phyloP scores from a whole-genome alignment of 768 basidiomycete genomes.

The Serendipita vermifera region DNA sequence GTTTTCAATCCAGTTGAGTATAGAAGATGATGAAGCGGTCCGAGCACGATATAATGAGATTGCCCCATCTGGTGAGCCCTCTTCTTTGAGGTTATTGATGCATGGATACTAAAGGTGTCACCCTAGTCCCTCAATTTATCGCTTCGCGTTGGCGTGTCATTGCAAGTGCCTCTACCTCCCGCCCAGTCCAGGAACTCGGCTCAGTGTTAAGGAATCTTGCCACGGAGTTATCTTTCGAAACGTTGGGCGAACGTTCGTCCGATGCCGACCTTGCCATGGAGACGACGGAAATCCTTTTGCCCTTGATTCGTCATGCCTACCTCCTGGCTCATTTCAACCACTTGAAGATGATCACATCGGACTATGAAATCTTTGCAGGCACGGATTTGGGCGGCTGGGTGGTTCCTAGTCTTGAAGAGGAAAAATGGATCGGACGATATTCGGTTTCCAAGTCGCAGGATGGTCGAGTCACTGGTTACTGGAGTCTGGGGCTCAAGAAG shows the following conservation, averaged over 20 bases:
- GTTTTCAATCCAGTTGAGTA: neutral
- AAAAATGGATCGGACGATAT: neutral
- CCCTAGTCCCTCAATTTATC: conserved; percentile 2
- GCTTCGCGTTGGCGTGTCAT: conserved; percentile 1
- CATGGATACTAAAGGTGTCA: neutral
- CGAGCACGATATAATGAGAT: neutral
- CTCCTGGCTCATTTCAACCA: neutral
- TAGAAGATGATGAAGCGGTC: neutral
- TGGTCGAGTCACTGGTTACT: neutral
- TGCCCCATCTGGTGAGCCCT: neutral
- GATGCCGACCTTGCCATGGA: neutral
- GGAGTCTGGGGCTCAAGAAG: neutral
- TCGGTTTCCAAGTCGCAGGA: neutral
- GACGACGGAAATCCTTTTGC: neutral
- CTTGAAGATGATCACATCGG: neutral
- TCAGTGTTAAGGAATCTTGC: too few relatives aligned
- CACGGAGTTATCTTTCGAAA: too few relatives aligned
- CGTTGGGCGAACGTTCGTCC: too few relatives aligned
- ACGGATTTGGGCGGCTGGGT: neutral
- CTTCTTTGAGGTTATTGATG: neutral
- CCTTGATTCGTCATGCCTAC: neutral
- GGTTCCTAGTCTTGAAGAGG: neutral
- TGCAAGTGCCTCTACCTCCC: conserved; percentile 4
- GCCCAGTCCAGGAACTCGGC: neutral
- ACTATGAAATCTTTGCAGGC: neutral